These are phyloP conservation scores for Shiraia sp. DNA, from an alignment of 2,329 filamentous ascomycete genomes.

Conservation along the genomic window DNA sequence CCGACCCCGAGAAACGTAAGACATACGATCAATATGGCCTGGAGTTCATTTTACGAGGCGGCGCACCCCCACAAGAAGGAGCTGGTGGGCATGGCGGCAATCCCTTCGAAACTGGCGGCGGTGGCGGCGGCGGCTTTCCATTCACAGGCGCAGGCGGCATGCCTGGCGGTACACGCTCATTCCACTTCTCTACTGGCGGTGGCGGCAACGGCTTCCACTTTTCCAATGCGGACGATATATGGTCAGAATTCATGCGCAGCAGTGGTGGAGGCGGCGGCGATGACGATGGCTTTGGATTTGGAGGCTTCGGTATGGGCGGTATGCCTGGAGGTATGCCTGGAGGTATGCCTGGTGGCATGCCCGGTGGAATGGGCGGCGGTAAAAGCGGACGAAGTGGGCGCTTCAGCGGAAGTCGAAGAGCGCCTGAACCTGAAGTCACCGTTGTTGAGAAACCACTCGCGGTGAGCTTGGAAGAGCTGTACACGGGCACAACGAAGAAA, in stretches of 20 bases:
- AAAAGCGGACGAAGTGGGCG: constrained; percentile 33
- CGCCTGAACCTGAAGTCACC: constrained; percentile 79
- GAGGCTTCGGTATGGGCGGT: constrained; percentile 46
- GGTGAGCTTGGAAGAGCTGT: constrained; percentile 86
- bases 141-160: constrained; percentile 62
- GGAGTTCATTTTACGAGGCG: constrained; percentile 86
- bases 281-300: constrained; percentile 56
- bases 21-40: constrained; percentile 93
- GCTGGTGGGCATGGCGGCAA: constrained; percentile 41
- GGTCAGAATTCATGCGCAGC: constrained; percentile 77
- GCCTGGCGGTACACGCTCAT: constrained; percentile 59
- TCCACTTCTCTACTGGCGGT: constrained; percentile 66
- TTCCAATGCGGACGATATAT: constrained; percentile 81
- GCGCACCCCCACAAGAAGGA: constrained; percentile 64
- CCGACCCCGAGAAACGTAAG: constrained; percentile 94
- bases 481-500: constrained; percentile 86
- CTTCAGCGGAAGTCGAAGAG: constrained; percentile 46
- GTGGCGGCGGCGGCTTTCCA: constrained; percentile 55
- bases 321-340: no score
- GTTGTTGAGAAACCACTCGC: constrained; percentile 85
- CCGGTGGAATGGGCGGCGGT: constrained; percentile 37
- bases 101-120: constrained; percentile 54
- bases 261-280: constrained; percentile 54
- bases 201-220: constrained; percentile 74
- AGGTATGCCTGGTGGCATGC: no score